Conservation (phyloP, 768 basidiomycete species). For the Termitomyces bulborhizus region DNA sequence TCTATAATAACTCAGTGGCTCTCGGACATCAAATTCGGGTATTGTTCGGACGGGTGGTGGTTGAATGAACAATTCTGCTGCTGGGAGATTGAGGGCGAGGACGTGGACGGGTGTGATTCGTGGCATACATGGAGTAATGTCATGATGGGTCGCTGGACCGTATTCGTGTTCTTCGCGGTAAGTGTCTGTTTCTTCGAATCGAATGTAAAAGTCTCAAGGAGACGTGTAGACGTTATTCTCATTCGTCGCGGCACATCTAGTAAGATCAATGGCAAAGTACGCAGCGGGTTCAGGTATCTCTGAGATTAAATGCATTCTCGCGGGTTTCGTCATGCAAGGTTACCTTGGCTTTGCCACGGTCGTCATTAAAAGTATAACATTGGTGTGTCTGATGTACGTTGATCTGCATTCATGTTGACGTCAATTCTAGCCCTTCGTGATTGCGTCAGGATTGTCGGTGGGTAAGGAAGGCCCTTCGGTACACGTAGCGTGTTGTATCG, state of each 20-base stretch:
- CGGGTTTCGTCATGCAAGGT: slow-evolving; percentile 96
- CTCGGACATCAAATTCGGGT: slow-evolving; percentile 96
- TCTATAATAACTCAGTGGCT: slow-evolving; percentile 97
- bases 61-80: slow-evolving; percentile 97
- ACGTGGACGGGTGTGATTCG: slow-evolving; percentile 76
- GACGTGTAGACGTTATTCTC: slow-evolving; percentile 66
- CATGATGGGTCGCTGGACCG: slow-evolving; percentile 66
- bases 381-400: slow-evolving; percentile 42
- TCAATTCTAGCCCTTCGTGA: slow-evolving; percentile 75
- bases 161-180: slow-evolving; percentile 89
- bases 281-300: slow-evolving; percentile 98
- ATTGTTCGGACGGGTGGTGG: slow-evolving; percentile 98
- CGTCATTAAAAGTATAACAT: slow-evolving; percentile 87
- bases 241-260: slow-evolving; percentile 84
- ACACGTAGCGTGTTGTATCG: slow-evolving; percentile 93
- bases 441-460: slow-evolving; percentile 93
- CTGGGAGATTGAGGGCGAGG: slow-evolving; percentile 87
- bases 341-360: slow-evolving; percentile 89
- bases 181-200: slow-evolving; percentile 22
- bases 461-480: slow-evolving; percentile 99
- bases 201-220: neutral
- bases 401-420: neutral
- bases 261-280: slow-evolving; percentile 84
- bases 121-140: slow-evolving; percentile 89
- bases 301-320: slow-evolving; percentile 97